Base-by-base conservation (phyloP, 306 rosid species). In the Cicer judaicum region DNA sequence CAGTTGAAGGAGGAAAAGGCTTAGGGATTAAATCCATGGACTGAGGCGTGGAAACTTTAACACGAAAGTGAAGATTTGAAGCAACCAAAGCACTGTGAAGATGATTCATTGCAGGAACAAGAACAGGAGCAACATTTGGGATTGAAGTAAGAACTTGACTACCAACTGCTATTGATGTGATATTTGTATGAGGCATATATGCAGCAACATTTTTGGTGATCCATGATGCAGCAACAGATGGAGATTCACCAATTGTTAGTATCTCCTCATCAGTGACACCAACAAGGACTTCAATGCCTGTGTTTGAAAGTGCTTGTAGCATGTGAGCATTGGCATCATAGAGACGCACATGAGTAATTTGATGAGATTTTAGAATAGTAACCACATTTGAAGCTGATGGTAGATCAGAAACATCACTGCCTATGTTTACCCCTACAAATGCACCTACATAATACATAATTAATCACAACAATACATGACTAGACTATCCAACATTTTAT, bases 1-100 rank as follows among this genome's bases (percentile, higher is more conserved):
- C 97, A 0, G 98, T 81, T 19, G 97, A 93, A 0, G 97, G 98
- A 11, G 97, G 98, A 63, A 93, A 93, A 64, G 97, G 76, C 83
- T 57, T 89, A 8, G 96, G 93, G 14, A 93, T 88, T 54, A 91
- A 39, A 68, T 93, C 92, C 92, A 88, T 89, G 44, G 96, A 89
- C 48, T 82, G 92, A 10, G 98, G 98, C 59, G 97, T 84, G 4
- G 98, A 93, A 77, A 93, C 79, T 78, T 91, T 91, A 82, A 93
- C 78, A 47, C 80, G 87, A 75, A 81, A 85, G 76, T 94, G 89
- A 46, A 94, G 88, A 81, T 91, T 82, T 50, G 97, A 42, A 16
- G 98, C 96, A 64, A 94, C 94, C 10, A 94, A 84, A 5, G 96
- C 96, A 65, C 79, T 88, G 77, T 88, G 92, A 69, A 94, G 78